phyloP scores from a whole-genome alignment of 2,329 filamentous ascomycete genomes.

The Sporothrix brunneoviolacea region DNA sequence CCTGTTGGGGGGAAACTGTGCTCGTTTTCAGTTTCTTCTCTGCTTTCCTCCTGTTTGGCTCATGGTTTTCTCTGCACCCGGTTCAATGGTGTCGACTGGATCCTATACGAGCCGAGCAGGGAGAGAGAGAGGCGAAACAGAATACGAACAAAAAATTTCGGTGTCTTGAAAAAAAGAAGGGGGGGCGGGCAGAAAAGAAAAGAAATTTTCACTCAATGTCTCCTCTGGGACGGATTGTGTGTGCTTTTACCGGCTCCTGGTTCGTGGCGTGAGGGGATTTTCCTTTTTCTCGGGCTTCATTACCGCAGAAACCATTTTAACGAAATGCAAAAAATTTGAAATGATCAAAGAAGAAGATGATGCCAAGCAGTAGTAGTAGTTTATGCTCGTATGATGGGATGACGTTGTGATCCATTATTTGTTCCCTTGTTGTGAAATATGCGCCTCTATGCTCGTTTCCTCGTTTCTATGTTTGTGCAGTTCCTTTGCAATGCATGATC shows the following conservation, averaged over 20 bases:
- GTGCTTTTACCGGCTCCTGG: slow-evolving; percentile 4
- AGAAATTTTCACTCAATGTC: slow-evolving; percentile 7
- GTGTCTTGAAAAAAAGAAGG: slow-evolving; percentile 7
- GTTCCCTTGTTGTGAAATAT: too few relatives aligned
- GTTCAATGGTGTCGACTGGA: too few relatives aligned
- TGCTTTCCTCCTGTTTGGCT: background rate
- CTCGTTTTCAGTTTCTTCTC: background rate
- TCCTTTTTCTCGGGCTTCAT: too few relatives aligned
- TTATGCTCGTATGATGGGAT: too few relatives aligned
- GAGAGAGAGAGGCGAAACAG: background rate
- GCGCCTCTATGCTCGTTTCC: too few relatives aligned
- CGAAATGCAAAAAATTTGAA: slow-evolving; percentile 13
- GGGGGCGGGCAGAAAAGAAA: background rate
- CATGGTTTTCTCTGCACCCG: too few relatives aligned
- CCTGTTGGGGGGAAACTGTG: background rate
- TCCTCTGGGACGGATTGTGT: background rate
- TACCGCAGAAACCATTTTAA: slow-evolving; percentile 8
- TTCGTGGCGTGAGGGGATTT: slow-evolving; percentile 3
- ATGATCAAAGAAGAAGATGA: too few relatives aligned
- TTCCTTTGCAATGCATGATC: too few relatives aligned
- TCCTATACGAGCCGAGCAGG: too few relatives aligned
- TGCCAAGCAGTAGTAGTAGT: too few relatives aligned
- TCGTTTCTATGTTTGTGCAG: too few relatives aligned
- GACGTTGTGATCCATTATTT: too few relatives aligned
- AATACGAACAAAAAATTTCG: background rate